A percentile compares a stretch with the other conserved stretches of the same genome.
Evolutionary conservation across 768 basidiomycete genomes (phyloP).

Genomic region (Ramaria sp.): DNA sequence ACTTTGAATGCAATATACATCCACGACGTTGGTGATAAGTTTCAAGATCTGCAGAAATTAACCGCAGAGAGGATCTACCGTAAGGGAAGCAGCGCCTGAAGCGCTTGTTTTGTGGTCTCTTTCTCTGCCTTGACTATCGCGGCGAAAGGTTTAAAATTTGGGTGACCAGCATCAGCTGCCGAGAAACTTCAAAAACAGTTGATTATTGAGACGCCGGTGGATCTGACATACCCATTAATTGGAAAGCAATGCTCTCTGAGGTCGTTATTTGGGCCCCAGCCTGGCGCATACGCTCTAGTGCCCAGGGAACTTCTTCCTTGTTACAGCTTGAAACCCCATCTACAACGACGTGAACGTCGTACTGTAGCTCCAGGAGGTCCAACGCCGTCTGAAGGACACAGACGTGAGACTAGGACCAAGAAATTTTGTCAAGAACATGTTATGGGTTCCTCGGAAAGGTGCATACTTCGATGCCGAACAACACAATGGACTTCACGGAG

Average conservation of each 20-base stretch:
- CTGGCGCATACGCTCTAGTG: constrained; percentile 55
- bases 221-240: constrained; percentile 46
- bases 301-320: constrained; percentile 66
- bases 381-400: constrained; percentile 81
- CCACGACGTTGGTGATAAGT: too few species aligned
- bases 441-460: neutral
- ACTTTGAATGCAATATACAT: too few species aligned
- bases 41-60: neutral
- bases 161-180: constrained; percentile 46
- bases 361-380: constrained; percentile 42
- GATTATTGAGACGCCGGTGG: too few species aligned
- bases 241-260: constrained; percentile 72
- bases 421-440: neutral
- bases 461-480: constrained; percentile 84
- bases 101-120: constrained; percentile 36
- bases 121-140: constrained; percentile 70
- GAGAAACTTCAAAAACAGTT: constrained; percentile 9
- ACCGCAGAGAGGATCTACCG: neutral
- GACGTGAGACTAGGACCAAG: constrained; percentile 56
- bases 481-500: constrained; percentile 46
- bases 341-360: constrained; percentile 58
- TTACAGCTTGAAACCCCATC: constrained; percentile 83
- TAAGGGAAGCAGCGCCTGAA: constrained; percentile 22
- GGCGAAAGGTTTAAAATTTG: constrained; percentile 65
- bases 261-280: constrained; percentile 72